Percentiles rank a stretch among this genome's conserved stretches.
phyloP scores from a whole-genome alignment of 345 rosid genomes.

The Chamaenerion angustifolium region DNA sequence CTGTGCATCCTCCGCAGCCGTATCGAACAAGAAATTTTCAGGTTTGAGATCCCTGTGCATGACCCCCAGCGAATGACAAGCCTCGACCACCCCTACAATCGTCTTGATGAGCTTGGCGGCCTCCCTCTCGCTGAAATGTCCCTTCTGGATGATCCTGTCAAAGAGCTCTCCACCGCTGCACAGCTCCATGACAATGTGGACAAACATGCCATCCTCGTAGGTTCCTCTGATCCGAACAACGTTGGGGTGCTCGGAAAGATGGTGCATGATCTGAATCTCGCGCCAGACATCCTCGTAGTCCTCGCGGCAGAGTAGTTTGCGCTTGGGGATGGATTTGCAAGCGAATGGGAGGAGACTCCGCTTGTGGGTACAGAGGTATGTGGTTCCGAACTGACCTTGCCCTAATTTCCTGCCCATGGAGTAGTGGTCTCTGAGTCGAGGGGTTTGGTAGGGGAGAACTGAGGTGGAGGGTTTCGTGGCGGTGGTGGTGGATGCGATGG shows the following conservation, averaged over 20 bases:
- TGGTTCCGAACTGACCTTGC: constrained; percentile 95
- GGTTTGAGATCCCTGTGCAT: constrained; percentile 98
- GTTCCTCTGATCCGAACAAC: constrained; percentile 84
- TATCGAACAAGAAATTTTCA: constrained; percentile 92
- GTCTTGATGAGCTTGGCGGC: constrained; percentile 80
- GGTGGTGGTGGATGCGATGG: no score
- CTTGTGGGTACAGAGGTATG: constrained; percentile 67
- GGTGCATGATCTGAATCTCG: constrained; percentile 99
- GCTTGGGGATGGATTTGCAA: constrained; percentile 88
- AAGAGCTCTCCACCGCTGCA: constrained; percentile 96
- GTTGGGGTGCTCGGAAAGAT: constrained; percentile 65
- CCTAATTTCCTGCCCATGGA: constrained; percentile 76
- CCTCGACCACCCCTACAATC: constrained; percentile 80
- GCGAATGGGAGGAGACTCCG: constrained; percentile 36
- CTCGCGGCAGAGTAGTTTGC: constrained; percentile 81
- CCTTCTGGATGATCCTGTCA: constrained; percentile 81
- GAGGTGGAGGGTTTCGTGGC: constrained; percentile 26
- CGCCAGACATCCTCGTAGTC: constrained; percentile 94
- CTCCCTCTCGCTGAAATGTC: constrained; percentile 85
- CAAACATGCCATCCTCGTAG: constrained; percentile 79
- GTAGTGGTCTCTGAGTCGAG: constrained; percentile 65
- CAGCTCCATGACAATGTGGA: constrained; percentile 93
- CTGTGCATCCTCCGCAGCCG: constrained; percentile 52
- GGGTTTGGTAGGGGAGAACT: constrained; percentile 80
- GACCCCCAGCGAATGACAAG: constrained; percentile 92